Base-by-base conservation (phyloP, 2,329 filamentous ascomycete species). In the Fusarium floridanum region DNA sequence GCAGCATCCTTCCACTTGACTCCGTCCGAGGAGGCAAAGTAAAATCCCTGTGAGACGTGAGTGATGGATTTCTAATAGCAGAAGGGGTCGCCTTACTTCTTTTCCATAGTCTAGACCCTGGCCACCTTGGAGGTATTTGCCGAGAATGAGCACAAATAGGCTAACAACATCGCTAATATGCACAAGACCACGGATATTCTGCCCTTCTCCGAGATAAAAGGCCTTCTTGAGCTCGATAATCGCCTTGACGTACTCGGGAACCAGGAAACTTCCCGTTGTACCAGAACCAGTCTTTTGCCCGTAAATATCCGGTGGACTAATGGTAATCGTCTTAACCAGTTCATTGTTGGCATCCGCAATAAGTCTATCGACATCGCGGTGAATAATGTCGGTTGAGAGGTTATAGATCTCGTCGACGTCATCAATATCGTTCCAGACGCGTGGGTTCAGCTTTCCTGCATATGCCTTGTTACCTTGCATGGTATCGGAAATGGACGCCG, bases 81-180 rank as follows among this genome's bases (percentile, higher is more conserved):
- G n/a, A n/a, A n/a, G n/a, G n/a, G 45, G 4, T 8, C 1, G 4
- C 22, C 22, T 20, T 55, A 56, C 53, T 6, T 56, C 53, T 36
- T 56, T 36, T 8, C 53, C 53, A 22, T 56, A 56, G n/a, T 56
- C 32, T 2, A 56, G n/a, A 1, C 53, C 53, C 4, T 56, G 32
- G 5, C 32, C 53, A 2, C 53, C 53, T 22, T 36, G 53, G 3
- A 56, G 53, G 2, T 56, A 56, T 17, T 56, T 56, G 3, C 32
- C 12, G 3, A 56, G 27, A 2, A 56, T 36, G 22, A 56, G 53
- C 17, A 79, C 65, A 36, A 80, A 77, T 2, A 41, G 36, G 11
- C 17, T 39, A 6, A 36, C 55, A 7, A 59, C 55, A 3, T 59
- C 55, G 2, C 36, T 37, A 1, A 59, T 59, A n/a, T 59, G 55